phyloP scores from a whole-genome alignment of 2,329 filamentous ascomycete species.

The Xylogone sp. region DNA sequence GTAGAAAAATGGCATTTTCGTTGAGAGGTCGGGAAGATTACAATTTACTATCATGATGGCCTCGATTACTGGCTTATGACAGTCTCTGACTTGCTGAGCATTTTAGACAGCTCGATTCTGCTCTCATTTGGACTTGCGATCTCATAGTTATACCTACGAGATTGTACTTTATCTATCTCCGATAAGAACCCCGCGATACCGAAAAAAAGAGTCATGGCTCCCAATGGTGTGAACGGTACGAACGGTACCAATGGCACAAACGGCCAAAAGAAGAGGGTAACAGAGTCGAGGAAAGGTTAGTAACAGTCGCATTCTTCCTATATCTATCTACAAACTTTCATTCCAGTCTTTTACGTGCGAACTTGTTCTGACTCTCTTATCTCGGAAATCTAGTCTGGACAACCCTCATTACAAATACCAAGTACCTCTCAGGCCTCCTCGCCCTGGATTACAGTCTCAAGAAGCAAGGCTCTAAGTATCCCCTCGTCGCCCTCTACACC shows the following conservation, averaged over 20 bases:
- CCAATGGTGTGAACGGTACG: too few relatives aligned
- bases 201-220: neutral
- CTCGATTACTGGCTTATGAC: neutral
- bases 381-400: constrained; percentile 74
- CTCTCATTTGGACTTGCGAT: neutral
- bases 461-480: constrained; percentile 62
- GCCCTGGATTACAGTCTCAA: constrained; percentile 77
- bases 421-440: constrained; percentile 77
- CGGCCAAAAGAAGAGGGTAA: constrained; percentile 17
- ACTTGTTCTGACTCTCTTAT: constrained; percentile 7
- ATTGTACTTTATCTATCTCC: neutral
- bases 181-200: neutral
- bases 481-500: constrained; percentile 79
- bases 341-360: too few relatives aligned
- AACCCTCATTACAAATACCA: constrained; percentile 78
- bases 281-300: constrained; percentile 25
- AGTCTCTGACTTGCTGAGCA: neutral
- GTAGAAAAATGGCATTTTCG: neutral
- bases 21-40: neutral
- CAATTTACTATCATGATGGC: neutral
- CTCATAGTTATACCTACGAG: neutral
- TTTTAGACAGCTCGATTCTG: neutral
- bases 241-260: too few relatives aligned
- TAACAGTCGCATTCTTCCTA: neutral
- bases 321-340: neutral